Conservation (phyloP, 2,329 filamentous ascomycete species). For the Malbranchea zuffiana region DNA sequence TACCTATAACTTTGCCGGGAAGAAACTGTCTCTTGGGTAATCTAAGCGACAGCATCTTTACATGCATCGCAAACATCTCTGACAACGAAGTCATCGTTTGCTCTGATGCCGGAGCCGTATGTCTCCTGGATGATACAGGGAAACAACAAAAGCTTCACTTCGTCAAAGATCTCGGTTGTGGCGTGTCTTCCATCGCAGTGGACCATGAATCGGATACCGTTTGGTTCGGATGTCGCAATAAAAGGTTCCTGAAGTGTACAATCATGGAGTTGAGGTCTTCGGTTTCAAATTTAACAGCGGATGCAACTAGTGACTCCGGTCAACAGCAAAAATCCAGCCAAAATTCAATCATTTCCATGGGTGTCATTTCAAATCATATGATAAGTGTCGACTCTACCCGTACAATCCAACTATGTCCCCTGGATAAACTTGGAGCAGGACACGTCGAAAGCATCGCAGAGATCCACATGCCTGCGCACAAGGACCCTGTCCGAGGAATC, state of each 20-base stretch:
- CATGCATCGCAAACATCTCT: constrained; percentile 60
- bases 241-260: constrained; percentile 41
- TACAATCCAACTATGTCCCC: constrained; percentile 53
- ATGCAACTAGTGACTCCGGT: constrained; percentile 17
- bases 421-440: constrained; percentile 34
- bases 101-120: constrained; percentile 82
- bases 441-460: constrained; percentile 22
- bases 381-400: constrained; percentile 66
- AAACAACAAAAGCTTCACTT: constrained; percentile 60
- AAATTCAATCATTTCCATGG: constrained; percentile 52
- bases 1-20: constrained; percentile 63
- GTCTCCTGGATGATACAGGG: constrained; percentile 66
- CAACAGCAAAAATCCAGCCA: constrained; percentile 22
- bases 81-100: constrained; percentile 68
- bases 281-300: constrained; percentile 17
- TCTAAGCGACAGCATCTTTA: constrained; percentile 75
- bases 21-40: constrained; percentile 78
- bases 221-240: constrained; percentile 59
- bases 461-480: constrained; percentile 44
- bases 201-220: constrained; percentile 45
- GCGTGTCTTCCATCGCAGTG: constrained; percentile 55
- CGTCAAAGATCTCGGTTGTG: constrained; percentile 56
- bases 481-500: constrained; percentile 57
- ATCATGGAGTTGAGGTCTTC: constrained; percentile 30
- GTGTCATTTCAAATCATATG: constrained; percentile 54